Base-by-base conservation (phyloP, 2,329 filamentous ascomycete species). In the Phialophora verrucosa region DNA sequence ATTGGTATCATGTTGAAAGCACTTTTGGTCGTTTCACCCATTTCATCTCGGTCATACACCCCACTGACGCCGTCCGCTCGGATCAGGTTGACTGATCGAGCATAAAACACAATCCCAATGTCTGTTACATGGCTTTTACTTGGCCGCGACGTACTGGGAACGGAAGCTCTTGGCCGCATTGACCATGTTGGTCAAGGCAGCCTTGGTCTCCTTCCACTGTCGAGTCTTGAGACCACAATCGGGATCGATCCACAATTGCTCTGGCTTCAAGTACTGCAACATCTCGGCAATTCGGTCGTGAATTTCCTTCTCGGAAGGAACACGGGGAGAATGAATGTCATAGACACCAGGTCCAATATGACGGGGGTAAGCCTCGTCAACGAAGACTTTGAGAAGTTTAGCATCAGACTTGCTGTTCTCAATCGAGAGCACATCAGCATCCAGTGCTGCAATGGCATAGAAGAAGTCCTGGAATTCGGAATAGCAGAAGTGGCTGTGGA, bases 381-480 rank as follows among this genome's bases (percentile, higher is more conserved):
- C 92, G 79, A 99, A 99, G 82, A 99, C 95, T 84, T 94, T 91
- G 79, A 99, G 91, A 74, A 99, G 90, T 91, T 99, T 99, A 79
- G 95, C 95, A 78, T 99, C 95, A 76, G 92, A 96, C 91, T 99
- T 99, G 91, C 91, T 96, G 92, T 99, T 99, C 90, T 99, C 95
- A 76, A 99, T 99, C 78, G 92, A 96, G 77, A 99, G 90, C 71
- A 99, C 95, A 83, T 99, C 95, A 71, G 95, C 94, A 80, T 99
- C 95, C 72, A 99, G 90, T 69, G 95, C 94, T 72, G 95, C 92
- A 76, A 99, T 99, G 83, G 95, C 95, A 84, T 98, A 92, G 93
- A 99, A 99, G 88, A 99, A 99, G 87, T 99, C 95, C 85, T 99
- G 95, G 92, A 99, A 99, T 88, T 99, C 95, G 61, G 95, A 98